Percentiles rank a stretch among this genome's conserved stretches.
These are phyloP conservation scores for Chytriomyces sp. DNA, from an alignment of 192 early-diverging fungal species.

Conservation along the genomic window DNA sequence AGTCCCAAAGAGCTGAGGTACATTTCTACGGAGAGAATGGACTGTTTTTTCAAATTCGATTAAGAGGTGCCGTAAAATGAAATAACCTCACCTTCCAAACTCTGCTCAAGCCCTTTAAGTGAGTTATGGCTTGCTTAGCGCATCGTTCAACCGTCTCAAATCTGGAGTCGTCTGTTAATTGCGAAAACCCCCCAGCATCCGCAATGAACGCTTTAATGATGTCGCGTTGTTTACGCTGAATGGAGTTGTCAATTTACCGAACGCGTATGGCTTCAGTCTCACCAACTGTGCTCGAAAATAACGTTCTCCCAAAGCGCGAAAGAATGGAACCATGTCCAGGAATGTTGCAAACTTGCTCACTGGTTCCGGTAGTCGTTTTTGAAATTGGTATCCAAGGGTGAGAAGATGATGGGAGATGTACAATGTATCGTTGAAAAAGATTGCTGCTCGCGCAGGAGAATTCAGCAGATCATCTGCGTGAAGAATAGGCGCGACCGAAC, in stretches of 20 bases:
- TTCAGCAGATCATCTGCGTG: constrained; percentile 56
- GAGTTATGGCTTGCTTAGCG: constrained; percentile 55
- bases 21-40: constrained; percentile 32
- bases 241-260: not conserved
- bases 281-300: constrained; percentile 62
- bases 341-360: constrained; percentile 44
- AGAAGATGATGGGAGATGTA: constrained; percentile 49
- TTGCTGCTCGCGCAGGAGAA: constrained; percentile 53
- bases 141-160: constrained; percentile 51
- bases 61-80: not conserved
- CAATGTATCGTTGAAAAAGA: constrained; percentile 73
- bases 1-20: constrained; percentile 41
- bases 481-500: constrained; percentile 63
- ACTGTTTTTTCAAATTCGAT: constrained; percentile 19
- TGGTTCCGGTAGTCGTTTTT: constrained; percentile 40
- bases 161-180: constrained; percentile 39
- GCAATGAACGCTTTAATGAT: constrained; percentile 48
- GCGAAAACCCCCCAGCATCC: constrained; percentile 38
- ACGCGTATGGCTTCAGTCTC: not conserved
- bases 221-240: constrained; percentile 58
- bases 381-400: constrained; percentile 52
- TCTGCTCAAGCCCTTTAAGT: constrained; percentile 50
- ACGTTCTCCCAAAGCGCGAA: constrained; percentile 52
- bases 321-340: constrained; percentile 53
- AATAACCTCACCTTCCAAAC: constrained; percentile 57